phyloP scores from a whole-genome alignment of 108 stramenopile genomes.

The Epipyxis sp. region DNA sequence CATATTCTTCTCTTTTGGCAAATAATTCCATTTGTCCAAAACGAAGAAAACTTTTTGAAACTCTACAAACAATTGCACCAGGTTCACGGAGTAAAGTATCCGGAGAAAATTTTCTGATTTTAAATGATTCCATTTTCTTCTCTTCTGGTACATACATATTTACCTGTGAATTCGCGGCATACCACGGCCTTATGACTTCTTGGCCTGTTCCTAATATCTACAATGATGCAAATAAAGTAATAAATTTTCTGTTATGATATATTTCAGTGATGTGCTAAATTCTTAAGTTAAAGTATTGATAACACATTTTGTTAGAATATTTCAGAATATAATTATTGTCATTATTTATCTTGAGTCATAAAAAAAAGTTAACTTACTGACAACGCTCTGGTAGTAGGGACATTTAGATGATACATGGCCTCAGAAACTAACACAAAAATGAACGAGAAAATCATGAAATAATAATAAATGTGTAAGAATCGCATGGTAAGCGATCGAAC shows the following conservation, averaged over 20 bases:
- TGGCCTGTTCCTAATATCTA: conserved; percentile 57
- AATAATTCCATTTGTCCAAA: conserved; percentile 81
- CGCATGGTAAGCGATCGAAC: background rate
- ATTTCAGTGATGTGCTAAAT: too few species aligned
- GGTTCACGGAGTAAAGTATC: conserved; percentile 71
- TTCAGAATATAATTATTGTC: too few species aligned
- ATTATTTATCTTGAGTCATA: too few species aligned
- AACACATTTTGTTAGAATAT: too few species aligned
- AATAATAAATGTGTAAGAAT: conserved; percentile 55
- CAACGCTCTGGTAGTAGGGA: conserved; percentile 82
- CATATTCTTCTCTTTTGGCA: conserved; percentile 50
- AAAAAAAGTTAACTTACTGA: too few species aligned
- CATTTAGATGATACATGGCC: conserved; percentile 85
- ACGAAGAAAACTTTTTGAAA: conserved; percentile 67
- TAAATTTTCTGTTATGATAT: too few species aligned
- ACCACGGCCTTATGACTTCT: background rate
- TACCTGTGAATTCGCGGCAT: background rate
- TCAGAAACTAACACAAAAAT: conserved; percentile 85
- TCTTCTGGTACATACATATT: background rate
- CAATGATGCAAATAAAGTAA: too few species aligned
- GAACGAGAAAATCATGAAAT: conserved; percentile 85
- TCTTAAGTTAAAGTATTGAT: too few species aligned
- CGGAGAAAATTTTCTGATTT: conserved; percentile 62
- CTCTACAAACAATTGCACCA: conserved; percentile 79
- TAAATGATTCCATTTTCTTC: too few species aligned